A percentile compares a stretch with the other conserved stretches of the same genome.
These are phyloP conservation scores for Symbiodinium pilosum DNA, from an alignment of 73 alveolate genomes.

Conservation along the genomic window DNA sequence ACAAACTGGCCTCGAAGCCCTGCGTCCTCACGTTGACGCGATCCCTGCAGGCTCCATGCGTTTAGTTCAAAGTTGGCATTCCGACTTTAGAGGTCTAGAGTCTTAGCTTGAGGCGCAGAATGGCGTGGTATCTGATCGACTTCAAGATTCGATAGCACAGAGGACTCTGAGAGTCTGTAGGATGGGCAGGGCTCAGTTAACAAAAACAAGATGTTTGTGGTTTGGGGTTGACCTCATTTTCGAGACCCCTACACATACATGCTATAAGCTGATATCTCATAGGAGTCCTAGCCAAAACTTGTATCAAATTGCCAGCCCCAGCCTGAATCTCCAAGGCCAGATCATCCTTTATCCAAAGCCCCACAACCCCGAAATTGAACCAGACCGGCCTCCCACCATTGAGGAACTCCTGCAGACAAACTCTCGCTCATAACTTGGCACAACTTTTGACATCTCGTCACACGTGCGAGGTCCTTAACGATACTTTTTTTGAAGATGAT, in stretches of 20 bases:
- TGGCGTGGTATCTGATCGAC: background rate
- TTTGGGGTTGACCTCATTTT: background rate
- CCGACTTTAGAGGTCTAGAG: background rate
- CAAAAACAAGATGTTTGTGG: background rate
- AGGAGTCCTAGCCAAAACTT: too few relatives aligned
- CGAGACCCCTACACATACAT: background rate
- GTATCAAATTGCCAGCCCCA: too few relatives aligned
- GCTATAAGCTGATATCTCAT: background rate
- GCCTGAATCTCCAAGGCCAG: background rate
- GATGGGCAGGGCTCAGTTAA: background rate
- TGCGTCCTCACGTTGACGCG: slow-evolving; percentile 85
- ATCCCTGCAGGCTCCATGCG: background rate
- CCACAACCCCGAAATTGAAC: background rate
- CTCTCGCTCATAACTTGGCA: too few relatives aligned
- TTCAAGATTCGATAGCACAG: background rate
- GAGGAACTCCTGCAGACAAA: background rate
- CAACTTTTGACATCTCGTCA: too few relatives aligned
- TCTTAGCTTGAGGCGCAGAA: background rate
- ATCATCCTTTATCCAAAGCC: background rate
- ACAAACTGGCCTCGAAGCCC: slow-evolving; percentile 60
- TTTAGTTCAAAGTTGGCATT: background rate
- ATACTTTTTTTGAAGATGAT: too few relatives aligned
- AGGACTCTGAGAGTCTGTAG: background rate
- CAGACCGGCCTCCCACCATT: background rate
- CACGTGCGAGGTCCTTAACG: too few relatives aligned